Conservation (phyloP, 75 land plant genomes). For the Picea glauca region DNA sequence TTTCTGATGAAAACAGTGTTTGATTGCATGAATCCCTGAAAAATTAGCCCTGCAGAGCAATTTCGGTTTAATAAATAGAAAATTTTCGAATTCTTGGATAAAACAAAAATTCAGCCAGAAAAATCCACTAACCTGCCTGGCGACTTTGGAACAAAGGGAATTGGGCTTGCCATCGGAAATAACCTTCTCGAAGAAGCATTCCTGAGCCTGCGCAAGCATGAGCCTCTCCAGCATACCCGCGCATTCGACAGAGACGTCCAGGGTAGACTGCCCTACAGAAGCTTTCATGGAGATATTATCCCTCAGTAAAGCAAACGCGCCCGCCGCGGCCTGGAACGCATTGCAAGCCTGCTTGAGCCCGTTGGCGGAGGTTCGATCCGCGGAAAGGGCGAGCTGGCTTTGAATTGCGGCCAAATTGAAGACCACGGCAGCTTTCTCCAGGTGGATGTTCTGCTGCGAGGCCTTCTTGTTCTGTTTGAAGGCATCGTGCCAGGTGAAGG, state of each 20-base stretch:
- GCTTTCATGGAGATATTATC: slow-evolving; percentile 78
- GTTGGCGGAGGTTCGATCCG: slow-evolving; percentile 57
- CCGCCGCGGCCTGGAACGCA: slow-evolving; percentile 82
- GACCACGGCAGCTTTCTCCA: slow-evolving; percentile 96
- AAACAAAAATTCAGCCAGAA: too few relatives aligned
- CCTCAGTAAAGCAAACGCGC: slow-evolving; percentile 81
- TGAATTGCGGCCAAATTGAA: slow-evolving; percentile 93
- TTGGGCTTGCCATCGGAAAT: slow-evolving; percentile 87
- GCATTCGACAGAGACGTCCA: slow-evolving; percentile 81
- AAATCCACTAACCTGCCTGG: slow-evolving; percentile 64
- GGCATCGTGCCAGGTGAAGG: slow-evolving; percentile 92
- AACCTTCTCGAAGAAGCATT: slow-evolving; percentile 97
- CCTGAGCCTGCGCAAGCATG: slow-evolving; percentile 99
- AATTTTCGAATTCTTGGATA: too few relatives aligned
- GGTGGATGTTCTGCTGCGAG: slow-evolving; percentile 71
- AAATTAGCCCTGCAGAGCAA: too few relatives aligned
- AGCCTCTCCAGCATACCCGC: slow-evolving; percentile 94
- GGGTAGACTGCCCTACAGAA: slow-evolving; percentile 46
- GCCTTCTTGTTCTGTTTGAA: slow-evolving; percentile 82
- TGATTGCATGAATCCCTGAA: too few relatives aligned
- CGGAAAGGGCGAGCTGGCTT: slow-evolving; percentile 77
- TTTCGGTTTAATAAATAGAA: too few relatives aligned
- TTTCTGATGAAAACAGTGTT: too few relatives aligned
- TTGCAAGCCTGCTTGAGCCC: slow-evolving; percentile 83
- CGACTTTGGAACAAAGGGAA: slow-evolving; percentile 76